These are phyloP conservation scores for Porphyrellus cyaneotinctus DNA, from an alignment of 768 basidiomycete species.

Conservation along the genomic window DNA sequence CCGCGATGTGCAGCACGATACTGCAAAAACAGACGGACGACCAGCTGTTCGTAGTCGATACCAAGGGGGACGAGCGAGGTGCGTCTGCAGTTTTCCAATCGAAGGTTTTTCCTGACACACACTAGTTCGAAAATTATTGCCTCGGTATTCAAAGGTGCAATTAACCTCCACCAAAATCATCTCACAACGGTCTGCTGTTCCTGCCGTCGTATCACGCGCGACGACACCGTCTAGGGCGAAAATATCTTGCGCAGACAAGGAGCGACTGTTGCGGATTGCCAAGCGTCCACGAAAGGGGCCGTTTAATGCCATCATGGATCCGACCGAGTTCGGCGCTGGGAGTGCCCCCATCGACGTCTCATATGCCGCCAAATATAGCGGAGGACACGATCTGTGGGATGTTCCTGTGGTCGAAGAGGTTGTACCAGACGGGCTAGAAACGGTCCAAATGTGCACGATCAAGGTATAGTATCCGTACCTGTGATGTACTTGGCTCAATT, in stretches of 20 bases:
- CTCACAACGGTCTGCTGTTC: slow-evolving; percentile 80
- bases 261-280: slow-evolving; percentile 68
- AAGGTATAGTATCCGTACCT: slow-evolving; percentile 43
- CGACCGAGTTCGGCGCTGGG: slow-evolving; percentile 61
- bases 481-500: not conserved
- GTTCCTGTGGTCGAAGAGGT: slow-evolving; percentile 32
- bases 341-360: slow-evolving; percentile 61
- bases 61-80: slow-evolving; percentile 75
- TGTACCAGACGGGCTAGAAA: slow-evolving; percentile 39
- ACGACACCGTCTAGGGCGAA: slow-evolving; percentile 28
- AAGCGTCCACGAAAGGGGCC: slow-evolving; percentile 69
- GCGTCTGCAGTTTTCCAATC: not conserved
- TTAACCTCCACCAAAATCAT: slow-evolving; percentile 78
- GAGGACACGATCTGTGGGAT: slow-evolving; percentile 63
- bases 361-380: slow-evolving; percentile 61
- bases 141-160: slow-evolving; percentile 49
- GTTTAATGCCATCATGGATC: slow-evolving; percentile 67
- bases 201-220: slow-evolving; percentile 68
- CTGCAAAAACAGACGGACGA: slow-evolving; percentile 65
- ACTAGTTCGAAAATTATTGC: slow-evolving; percentile 57
- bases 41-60: slow-evolving; percentile 79
- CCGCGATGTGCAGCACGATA: slow-evolving; percentile 42
- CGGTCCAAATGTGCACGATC: slow-evolving; percentile 37
- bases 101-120: not conserved
- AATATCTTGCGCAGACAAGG: slow-evolving; percentile 67